phyloP scores from a whole-genome alignment of 176 grass and related monocot genomes.

The Bolboschoenus planiculmis region DNA sequence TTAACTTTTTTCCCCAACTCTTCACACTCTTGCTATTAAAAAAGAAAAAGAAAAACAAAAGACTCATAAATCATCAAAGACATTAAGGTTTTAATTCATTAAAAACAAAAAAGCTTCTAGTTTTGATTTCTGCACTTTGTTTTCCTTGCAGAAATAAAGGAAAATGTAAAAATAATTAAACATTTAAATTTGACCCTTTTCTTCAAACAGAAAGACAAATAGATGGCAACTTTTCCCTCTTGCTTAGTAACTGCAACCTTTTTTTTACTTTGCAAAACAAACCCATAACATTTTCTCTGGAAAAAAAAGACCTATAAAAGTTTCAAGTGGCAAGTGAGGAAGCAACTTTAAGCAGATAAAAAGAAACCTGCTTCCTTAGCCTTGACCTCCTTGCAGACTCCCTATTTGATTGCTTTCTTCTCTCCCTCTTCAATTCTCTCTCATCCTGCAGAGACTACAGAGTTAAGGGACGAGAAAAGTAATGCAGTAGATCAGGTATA shows the following conservation, averaged over 20 bases:
- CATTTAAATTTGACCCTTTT: too few relatives aligned
- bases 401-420: slow-evolving; percentile 89
- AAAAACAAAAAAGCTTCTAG: background rate
- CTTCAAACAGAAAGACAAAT: background rate
- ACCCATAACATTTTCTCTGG: too few relatives aligned
- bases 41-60: background rate
- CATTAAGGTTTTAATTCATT: background rate
- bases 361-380: slow-evolving; percentile 75
- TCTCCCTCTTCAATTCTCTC: slow-evolving; percentile 78
- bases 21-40: slow-evolving; percentile 29
- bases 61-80: background rate
- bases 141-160: background rate
- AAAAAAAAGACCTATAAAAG: too few relatives aligned
- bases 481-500: background rate
- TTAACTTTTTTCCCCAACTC: slow-evolving; percentile 23
- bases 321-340: background rate
- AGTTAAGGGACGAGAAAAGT: slow-evolving; percentile 15
- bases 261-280: background rate
- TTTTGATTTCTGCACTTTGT: background rate
- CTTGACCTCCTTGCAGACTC: slow-evolving; percentile 93
- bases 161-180: background rate
- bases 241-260: background rate
- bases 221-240: background rate
- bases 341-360: background rate
- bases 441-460: slow-evolving; percentile 45